Evolutionary conservation across 495 filamentous ascomycete species (phyloP).

Genomic region (Aspergillus nidulans): DNA sequence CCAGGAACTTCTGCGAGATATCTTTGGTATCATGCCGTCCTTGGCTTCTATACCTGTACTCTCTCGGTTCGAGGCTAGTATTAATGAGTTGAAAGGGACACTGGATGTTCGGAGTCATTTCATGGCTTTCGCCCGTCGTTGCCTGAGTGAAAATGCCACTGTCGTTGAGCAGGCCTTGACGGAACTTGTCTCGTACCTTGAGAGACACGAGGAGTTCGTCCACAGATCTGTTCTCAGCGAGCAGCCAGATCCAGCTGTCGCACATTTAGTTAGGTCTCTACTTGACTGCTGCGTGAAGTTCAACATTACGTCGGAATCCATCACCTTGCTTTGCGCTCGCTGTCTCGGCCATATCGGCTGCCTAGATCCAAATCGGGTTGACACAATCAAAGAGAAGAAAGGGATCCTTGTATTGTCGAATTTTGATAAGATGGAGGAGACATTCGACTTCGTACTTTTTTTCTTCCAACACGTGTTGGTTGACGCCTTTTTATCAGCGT

Average conservation of each 20-base stretch:
- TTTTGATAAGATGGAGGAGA: slow-evolving; percentile 74
- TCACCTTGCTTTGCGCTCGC: slow-evolving; percentile 67
- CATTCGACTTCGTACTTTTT: slow-evolving; percentile 79
- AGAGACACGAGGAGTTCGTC: slow-evolving; percentile 70
- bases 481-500: slow-evolving; percentile 83
- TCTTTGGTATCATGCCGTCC: slow-evolving; percentile 71
- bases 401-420: slow-evolving; percentile 82
- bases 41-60: slow-evolving; percentile 68
- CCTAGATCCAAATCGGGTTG: slow-evolving; percentile 84
- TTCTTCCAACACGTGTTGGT: slow-evolving; percentile 83
- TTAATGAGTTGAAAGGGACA: slow-evolving; percentile 58
- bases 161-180: slow-evolving; percentile 75
- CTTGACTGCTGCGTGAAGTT: slow-evolving; percentile 81
- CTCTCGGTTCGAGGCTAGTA: slow-evolving; percentile 54
- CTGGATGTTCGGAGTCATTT: slow-evolving; percentile 61
- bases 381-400: slow-evolving; percentile 67
- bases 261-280: slow-evolving; percentile 65
- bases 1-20: slow-evolving; percentile 52
- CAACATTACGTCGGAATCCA: slow-evolving; percentile 58
- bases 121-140: slow-evolving; percentile 63
- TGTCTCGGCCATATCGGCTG: slow-evolving; percentile 87
- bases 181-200: slow-evolving; percentile 71
- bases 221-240: slow-evolving; percentile 79
- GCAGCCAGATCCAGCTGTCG: slow-evolving; percentile 73
- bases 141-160: slow-evolving; percentile 74